Percentiles rank a stretch among this genome's conserved stretches.
Evolutionary conservation across 2,329 filamentous ascomycete species (phyloP).

Genomic region (Cercospora zeae-maydis): DNA sequence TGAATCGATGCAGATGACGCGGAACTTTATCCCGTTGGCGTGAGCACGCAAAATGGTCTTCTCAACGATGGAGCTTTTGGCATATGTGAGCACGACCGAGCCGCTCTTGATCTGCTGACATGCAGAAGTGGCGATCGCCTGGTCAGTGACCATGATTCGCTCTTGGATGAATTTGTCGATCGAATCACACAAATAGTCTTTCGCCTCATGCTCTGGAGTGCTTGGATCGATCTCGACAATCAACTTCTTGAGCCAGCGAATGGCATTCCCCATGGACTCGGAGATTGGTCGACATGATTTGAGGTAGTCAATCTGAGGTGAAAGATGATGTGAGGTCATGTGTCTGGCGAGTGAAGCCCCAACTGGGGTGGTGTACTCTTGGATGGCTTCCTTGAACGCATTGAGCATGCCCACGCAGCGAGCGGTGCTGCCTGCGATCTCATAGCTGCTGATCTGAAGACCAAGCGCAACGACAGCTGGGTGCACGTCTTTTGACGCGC

Average conservation of each 20-base stretch:
- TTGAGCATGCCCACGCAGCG: slow-evolving; percentile 82
- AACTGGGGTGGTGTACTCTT: slow-evolving; percentile 84
- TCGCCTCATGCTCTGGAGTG: slow-evolving; percentile 75
- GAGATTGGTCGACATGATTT: slow-evolving; percentile 92
- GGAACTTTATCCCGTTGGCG: slow-evolving; percentile 67
- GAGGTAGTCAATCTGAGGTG: slow-evolving; percentile 92
- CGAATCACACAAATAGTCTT: slow-evolving; percentile 69
- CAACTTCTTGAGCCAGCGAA: slow-evolving; percentile 87
- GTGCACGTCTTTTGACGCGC: slow-evolving; percentile 70
- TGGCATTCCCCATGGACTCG: slow-evolving; percentile 95
- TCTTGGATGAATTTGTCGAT: slow-evolving; percentile 91
- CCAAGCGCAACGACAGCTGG: slow-evolving; percentile 80
- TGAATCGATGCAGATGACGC: slow-evolving; percentile 79
- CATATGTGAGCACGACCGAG: slow-evolving; percentile 82
- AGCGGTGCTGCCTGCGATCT: slow-evolving; percentile 83
- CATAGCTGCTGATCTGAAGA: slow-evolving; percentile 84
- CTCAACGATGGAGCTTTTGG: slow-evolving; percentile 81
- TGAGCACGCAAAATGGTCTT: slow-evolving; percentile 73
- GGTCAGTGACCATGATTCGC: slow-evolving; percentile 80
- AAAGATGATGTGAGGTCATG: slow-evolving; percentile 84
- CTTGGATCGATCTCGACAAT: slow-evolving; percentile 89
- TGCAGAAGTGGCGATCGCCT: slow-evolving; percentile 76
- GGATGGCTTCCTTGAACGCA: slow-evolving; percentile 89
- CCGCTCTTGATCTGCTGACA: slow-evolving; percentile 71
- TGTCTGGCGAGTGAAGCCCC: slow-evolving; percentile 84